Base-by-base conservation (phyloP, 1,284 basidiomycete species). In the Heterobasidion occidentale region DNA sequence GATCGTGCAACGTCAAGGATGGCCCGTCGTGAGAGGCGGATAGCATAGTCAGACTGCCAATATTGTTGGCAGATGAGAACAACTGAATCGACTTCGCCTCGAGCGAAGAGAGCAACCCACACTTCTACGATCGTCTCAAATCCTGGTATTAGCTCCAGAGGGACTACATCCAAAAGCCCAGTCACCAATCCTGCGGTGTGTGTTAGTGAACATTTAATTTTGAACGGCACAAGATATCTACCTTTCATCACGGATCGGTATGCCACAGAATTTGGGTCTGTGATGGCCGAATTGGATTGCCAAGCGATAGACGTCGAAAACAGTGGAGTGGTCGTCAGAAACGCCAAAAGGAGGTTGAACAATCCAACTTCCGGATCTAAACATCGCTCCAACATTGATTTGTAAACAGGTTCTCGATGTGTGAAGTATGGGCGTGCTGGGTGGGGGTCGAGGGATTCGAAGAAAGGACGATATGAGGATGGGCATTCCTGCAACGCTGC, bases 181-280 rank as follows among this genome's bases (percentile, higher is more conserved):
- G 90, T 83, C 20, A 92, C 57, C 42, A 92, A 77, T 49, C 88
- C 88, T 86, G 65, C 51, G 19, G 61, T 53, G 44, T 51, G 35
- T 27, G 48, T 61, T 38, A 66, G 58, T 53, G 36, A 56, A 19
- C 47, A 48, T 27, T 27, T 36, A 9, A 36, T 47, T 11, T 7
- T 15, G 19, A 54, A 42, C 3, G 33, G 15, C 36, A 12, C n/a
- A 33, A 49, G 36, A 44, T 51, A 55, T 71, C 35, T 51, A 88
- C 92, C 90, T 78, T 94, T 94, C 57, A 94, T 65, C 15, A 94
- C 84, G 19, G 90, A 88, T 35, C 92, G 83, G 68, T 86, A 92
- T 2, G 89, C 90, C 33, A 91, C 80, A 0, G 88, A 83, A 63
- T 93, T 93, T 0, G 90, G 83, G 60, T 91, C 88, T 7, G 85